These are phyloP conservation scores for Melastoma malabathricum DNA, from an alignment of 345 rosid species.

Conservation along the genomic window DNA sequence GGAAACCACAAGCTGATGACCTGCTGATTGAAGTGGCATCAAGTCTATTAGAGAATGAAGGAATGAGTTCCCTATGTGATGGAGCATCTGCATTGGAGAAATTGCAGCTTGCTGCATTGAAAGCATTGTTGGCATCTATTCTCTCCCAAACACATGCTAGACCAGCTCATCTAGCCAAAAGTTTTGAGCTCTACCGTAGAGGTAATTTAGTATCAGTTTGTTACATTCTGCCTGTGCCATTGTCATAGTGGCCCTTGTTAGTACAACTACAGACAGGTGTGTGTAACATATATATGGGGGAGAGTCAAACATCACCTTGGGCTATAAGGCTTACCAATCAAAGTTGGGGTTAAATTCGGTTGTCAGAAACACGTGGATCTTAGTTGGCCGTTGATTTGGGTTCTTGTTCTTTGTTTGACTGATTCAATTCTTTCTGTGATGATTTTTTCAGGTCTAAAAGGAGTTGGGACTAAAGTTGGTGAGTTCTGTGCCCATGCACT, in stretches of 20 bases:
- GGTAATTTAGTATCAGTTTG: conserved; percentile 26
- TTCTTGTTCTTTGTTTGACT: too few species aligned
- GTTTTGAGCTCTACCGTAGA: conserved; percentile 60
- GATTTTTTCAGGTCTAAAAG: conserved; percentile 34
- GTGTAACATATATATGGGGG: too few species aligned
- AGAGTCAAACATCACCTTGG: too few species aligned
- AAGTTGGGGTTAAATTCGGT: not conserved
- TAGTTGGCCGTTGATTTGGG: too few species aligned
- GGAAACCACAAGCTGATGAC: conserved; percentile 50
- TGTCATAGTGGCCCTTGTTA: not conserved
- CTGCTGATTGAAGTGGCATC: conserved; percentile 46
- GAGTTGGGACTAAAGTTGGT: conserved; percentile 40
- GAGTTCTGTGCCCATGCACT: conserved; percentile 67
- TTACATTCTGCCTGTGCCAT: too few species aligned
- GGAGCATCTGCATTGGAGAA: conserved; percentile 22
- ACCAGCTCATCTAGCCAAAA: conserved; percentile 45
- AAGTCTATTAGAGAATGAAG: conserved; percentile 39
- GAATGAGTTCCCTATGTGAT: conserved; percentile 18
- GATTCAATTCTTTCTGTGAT: not conserved
- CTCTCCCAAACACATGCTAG: conserved; percentile 52
- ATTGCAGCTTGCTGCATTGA: conserved; percentile 63
- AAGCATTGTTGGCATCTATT: conserved; percentile 60
- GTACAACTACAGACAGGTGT: not conserved
- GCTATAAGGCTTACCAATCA: too few species aligned
- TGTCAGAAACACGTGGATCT: not conserved